Percentiles rank a stretch among this genome's conserved stretches.
These are phyloP conservation scores for Aspergillus glaucus DNA, from an alignment of 2,329 filamentous ascomycete genomes.

Conservation along the genomic window DNA sequence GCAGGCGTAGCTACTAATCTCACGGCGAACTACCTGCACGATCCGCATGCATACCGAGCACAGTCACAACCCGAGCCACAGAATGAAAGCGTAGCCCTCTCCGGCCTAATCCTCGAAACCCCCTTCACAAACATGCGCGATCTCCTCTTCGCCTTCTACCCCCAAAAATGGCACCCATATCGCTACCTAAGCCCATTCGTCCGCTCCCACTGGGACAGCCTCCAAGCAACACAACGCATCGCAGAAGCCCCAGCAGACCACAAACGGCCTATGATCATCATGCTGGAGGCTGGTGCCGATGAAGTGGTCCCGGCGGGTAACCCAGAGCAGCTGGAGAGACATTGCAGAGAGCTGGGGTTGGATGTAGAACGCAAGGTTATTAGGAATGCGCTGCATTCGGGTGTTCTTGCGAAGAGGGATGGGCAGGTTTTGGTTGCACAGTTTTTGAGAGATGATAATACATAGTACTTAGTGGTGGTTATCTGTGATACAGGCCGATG, in stretches of 20 bases:
- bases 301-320: constrained; percentile 39
- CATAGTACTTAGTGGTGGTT: no score
- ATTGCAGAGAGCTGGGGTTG: constrained; percentile 31
- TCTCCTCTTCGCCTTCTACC: constrained; percentile 68
- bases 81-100: constrained; percentile 2
- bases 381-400: constrained; percentile 45
- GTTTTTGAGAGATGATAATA: neutral
- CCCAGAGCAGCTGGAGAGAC: constrained; percentile 25
- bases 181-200: constrained; percentile 68
- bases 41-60: neutral
- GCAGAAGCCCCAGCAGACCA: constrained; percentile 10
- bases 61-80: neutral
- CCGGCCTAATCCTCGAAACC: constrained; percentile 63
- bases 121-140: constrained; percentile 65
- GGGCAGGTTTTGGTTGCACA: constrained; percentile 21
- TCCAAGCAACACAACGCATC: constrained; percentile 35
- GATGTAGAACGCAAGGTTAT: constrained; percentile 35
- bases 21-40: constrained; percentile 39
- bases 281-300: constrained; percentile 39
- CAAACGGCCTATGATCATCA: constrained; percentile 18
- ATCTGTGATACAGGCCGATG: no score
- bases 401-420: constrained; percentile 39
- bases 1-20: constrained; percentile 63
- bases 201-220: constrained; percentile 52
- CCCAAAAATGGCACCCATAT: constrained; percentile 74